phyloP scores from a whole-genome alignment of 208 protist species.

The Crithidia thermophila region DNA sequence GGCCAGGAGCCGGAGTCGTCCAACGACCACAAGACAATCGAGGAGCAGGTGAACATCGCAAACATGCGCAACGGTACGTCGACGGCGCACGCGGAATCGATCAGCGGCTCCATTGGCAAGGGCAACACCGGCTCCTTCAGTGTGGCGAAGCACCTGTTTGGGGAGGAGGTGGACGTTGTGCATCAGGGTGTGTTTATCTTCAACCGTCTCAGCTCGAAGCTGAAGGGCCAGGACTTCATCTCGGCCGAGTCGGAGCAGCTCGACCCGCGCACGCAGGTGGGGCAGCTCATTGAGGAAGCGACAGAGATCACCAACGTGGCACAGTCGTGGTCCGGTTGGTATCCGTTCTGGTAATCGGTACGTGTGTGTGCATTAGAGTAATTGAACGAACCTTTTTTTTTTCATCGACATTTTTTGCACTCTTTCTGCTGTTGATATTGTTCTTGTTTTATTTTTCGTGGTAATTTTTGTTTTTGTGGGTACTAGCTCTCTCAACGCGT shows the following conservation, averaged over 20 bases:
- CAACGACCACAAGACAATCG: constrained; percentile 74
- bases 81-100: constrained; percentile 30
- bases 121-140: constrained; percentile 28
- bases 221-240: constrained; percentile 82
- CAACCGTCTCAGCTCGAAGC: constrained; percentile 81
- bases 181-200: constrained; percentile 87
- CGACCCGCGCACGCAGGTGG: constrained; percentile 79
- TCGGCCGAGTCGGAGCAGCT: constrained; percentile 36
- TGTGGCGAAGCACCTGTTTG: constrained; percentile 48
- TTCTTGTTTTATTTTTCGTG: no score
- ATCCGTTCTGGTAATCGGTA: constrained; percentile 82
- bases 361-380: not conserved
- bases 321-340: constrained; percentile 92
- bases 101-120: constrained; percentile 33
- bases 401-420: not conserved
- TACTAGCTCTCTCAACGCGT: no score
- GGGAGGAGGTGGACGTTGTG: constrained; percentile 75
- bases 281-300: constrained; percentile 82
- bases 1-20: constrained; percentile 75
- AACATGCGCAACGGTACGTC: constrained; percentile 34
- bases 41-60: constrained; percentile 63
- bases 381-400: not conserved
- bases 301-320: constrained; percentile 87
- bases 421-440: not conserved
- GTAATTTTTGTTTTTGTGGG: no score